Evolutionary conservation across 2,329 filamentous ascomycete genomes (phyloP).

Genomic region (Alternaria angustiovoidea): DNA sequence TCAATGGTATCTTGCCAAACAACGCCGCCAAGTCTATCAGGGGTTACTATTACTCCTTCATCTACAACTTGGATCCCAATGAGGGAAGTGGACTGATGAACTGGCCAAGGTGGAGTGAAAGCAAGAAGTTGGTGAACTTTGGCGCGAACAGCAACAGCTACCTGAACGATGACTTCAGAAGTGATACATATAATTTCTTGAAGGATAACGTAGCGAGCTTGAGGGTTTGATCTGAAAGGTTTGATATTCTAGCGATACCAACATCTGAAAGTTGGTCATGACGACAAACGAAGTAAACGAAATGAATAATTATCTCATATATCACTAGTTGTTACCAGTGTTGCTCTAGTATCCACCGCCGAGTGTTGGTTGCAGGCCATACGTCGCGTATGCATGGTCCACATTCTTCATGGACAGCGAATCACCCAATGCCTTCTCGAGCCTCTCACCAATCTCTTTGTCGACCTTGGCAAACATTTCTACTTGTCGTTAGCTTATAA

Average conservation of each 20-base stretch:
- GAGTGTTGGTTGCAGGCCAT: too few relatives aligned
- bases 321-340: background rate
- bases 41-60: slow-evolving; percentile 76
- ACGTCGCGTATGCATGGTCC: too few relatives aligned
- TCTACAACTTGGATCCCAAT: slow-evolving; percentile 76
- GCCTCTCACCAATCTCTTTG: too few relatives aligned
- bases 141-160: slow-evolving; percentile 48
- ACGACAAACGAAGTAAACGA: background rate
- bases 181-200: slow-evolving; percentile 55
- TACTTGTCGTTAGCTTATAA: too few relatives aligned
- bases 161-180: slow-evolving; percentile 60
- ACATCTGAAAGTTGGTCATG: background rate
- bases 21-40: slow-evolving; percentile 68
- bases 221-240: slow-evolving; percentile 14
- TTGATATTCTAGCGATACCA: background rate
- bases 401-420: too few relatives aligned
- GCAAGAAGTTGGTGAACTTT: slow-evolving; percentile 62
- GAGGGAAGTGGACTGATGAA: slow-evolving; percentile 54
- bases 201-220: slow-evolving; percentile 32
- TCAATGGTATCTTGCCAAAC: slow-evolving; percentile 70
- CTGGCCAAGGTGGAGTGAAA: slow-evolving; percentile 64
- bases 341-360: background rate
- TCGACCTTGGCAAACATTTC: too few relatives aligned
- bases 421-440: too few relatives aligned
- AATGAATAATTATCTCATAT: background rate